Evolutionary conservation across 2,329 filamentous ascomycete species (phyloP).

Genomic region (Pestalotiopsis sp.): DNA sequence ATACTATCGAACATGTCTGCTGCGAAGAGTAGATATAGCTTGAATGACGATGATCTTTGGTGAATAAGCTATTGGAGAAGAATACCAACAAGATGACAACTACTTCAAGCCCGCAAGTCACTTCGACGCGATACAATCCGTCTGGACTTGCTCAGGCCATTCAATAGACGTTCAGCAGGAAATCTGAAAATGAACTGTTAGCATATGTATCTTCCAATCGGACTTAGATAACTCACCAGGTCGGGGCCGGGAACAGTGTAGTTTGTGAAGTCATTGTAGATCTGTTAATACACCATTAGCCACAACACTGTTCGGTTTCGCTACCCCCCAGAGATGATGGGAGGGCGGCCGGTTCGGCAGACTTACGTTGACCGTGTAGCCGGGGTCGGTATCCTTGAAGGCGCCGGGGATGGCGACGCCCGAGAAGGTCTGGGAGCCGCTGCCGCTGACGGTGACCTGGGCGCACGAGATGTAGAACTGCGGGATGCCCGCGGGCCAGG

Average conservation of each 20-base stretch:
- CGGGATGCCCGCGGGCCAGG: conserved; percentile 43
- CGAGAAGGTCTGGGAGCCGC: conserved; percentile 31
- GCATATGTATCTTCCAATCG: background rate
- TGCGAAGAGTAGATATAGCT: too few relatives aligned
- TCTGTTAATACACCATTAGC: conserved; percentile 14
- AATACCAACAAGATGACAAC: too few relatives aligned
- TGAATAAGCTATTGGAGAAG: too few relatives aligned
- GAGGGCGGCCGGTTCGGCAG: background rate
- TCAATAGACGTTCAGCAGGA: background rate
- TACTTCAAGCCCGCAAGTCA: too few relatives aligned
- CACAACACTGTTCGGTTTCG: background rate
- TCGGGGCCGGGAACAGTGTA: conserved; percentile 36
- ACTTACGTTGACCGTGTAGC: conserved; percentile 47
- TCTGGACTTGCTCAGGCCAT: background rate
- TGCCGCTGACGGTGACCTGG: conserved; percentile 47
- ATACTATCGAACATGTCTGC: too few relatives aligned
- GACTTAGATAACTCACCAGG: background rate
- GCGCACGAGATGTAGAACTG: conserved; percentile 52
- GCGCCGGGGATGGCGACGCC: conserved; percentile 39
- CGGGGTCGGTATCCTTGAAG: conserved; percentile 41
- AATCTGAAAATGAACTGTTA: background rate
- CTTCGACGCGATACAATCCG: too few relatives aligned
- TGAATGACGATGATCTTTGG: too few relatives aligned
- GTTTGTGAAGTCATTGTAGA: conserved; percentile 33
- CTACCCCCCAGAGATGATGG: too few relatives aligned